phyloP scores from a whole-genome alignment of 1,284 basidiomycete genomes.

The Microbotryum scabiosae region DNA sequence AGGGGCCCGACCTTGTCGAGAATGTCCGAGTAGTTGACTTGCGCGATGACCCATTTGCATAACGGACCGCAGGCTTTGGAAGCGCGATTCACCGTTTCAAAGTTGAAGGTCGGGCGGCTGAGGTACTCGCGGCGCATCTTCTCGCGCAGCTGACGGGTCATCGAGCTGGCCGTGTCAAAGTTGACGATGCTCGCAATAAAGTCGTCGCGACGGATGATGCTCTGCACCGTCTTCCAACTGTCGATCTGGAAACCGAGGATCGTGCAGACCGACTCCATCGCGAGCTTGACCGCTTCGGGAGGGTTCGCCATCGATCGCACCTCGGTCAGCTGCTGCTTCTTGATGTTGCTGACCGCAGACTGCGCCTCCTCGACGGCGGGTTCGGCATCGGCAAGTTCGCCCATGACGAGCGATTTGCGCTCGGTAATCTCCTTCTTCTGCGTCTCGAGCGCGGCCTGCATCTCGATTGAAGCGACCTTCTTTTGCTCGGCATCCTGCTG shows the following conservation, averaged over 20 bases:
- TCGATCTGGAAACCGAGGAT: slow-evolving; percentile 96
- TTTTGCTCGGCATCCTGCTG: slow-evolving; percentile 98
- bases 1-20: slow-evolving; percentile 95
- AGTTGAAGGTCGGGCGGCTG: slow-evolving; percentile 84
- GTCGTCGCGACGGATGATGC: slow-evolving; percentile 92
- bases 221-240: slow-evolving; percentile 92
- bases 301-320: slow-evolving; percentile 98
- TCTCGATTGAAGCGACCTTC: slow-evolving; percentile 90
- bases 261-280: slow-evolving; percentile 98
- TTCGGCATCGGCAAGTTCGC: slow-evolving; percentile 93
- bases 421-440: slow-evolving; percentile 86
- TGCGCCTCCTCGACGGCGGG: slow-evolving; percentile 94
- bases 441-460: slow-evolving; percentile 83
- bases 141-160: slow-evolving; percentile 84
- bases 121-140: slow-evolving; percentile 91
- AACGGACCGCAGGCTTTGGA: slow-evolving; percentile 96
- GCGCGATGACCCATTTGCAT: slow-evolving; percentile 96
- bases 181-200: slow-evolving; percentile 96
- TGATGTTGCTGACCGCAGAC: slow-evolving; percentile 93
- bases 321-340: slow-evolving; percentile 92
- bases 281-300: slow-evolving; percentile 91
- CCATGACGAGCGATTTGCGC: slow-evolving; percentile 79
- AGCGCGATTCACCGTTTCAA: slow-evolving; percentile 88
- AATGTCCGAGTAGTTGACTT: slow-evolving; percentile 95
- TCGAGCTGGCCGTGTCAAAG: slow-evolving; percentile 84